phyloP scores from a whole-genome alignment of 345 rosid genomes.

The Hibiscus trionum region DNA sequence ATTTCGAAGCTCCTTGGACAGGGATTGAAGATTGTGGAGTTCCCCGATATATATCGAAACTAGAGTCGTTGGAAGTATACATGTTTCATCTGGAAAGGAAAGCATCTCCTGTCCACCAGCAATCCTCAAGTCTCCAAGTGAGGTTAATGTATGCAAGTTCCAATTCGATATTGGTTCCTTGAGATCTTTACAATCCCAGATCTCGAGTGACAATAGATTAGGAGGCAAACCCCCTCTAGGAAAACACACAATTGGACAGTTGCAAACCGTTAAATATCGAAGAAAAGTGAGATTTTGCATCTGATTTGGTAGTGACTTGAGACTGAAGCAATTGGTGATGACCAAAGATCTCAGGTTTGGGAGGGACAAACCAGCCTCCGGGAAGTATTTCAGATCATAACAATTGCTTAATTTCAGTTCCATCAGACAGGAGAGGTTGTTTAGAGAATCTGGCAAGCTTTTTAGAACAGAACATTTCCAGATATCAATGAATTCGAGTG shows the following conservation, averaged over 20 bases:
- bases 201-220: constrained; percentile 5
- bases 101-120: constrained; percentile 1
- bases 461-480: neutral
- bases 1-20: constrained; percentile 9
- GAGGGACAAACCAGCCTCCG: constrained; percentile 6
- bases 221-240: constrained; percentile 17
- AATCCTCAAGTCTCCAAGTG: constrained; percentile 10
- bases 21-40: neutral
- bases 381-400: constrained; percentile 12
- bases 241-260: constrained; percentile 9
- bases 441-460: constrained; percentile 1
- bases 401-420: constrained; percentile 5
- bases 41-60: neutral
- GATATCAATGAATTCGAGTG: constrained; percentile 9
- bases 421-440: constrained; percentile 4
- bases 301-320: constrained; percentile 6
- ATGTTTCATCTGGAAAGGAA: constrained; percentile 9
- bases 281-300: constrained; percentile 1
- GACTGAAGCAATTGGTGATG: neutral
- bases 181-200: constrained; percentile 9
- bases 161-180: constrained; percentile 12
- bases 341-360: constrained; percentile 9
- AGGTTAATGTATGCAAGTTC: constrained; percentile 12
- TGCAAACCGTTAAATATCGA: neutral
- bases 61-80: constrained; percentile 11